Base-by-base conservation (phyloP, 2,329 filamentous ascomycete genomes). In the Trichoderma brevicompactum region DNA sequence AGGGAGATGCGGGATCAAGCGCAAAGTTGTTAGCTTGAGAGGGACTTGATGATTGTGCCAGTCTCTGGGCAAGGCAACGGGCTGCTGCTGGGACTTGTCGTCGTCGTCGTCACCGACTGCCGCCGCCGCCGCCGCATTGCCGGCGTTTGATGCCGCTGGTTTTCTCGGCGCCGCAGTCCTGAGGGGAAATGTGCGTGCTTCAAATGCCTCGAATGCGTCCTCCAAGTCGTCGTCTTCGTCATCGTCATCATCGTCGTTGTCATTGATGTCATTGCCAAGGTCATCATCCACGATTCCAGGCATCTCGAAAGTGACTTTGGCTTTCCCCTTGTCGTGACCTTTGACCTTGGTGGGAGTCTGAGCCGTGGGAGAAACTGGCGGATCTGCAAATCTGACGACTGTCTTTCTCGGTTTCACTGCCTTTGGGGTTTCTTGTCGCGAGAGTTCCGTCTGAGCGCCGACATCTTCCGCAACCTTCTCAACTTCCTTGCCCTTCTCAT, bases 11-110 rank as follows among this genome's bases (percentile, higher is more conserved):
- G 83, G 82, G 55, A 87, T 81, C 7, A 79, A 76, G 53, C 77
- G 77, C 12, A 87, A 76, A 3, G 78, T 77, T 0, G 83, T 86
- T 34, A 87, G 80, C 68, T 83, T 85, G 15, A 85, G 75, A 0
- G 83, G 82, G 0, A 73, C 75, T 32, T 77, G 76, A 0, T 73
- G 76, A 58, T 82, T 72, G 59, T 78, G 75, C 74, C 78, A 80
- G 59, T 79, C 75, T 66, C 77, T 78, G 2, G 81, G 76, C 2
- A 80, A 72, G 2, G 77, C 75, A 23, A 81, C 68, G 3, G 78
- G 74, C 34, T 72, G 70, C 38, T 28, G 62, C 23, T 40, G 40
- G 3, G 43, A 32, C 61, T 49, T 64, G 43, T 50, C 52, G 41
- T 17, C 23, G 23, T 28, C 23, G 34, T 50, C 52, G 41, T 15